Evolutionary conservation across 108 stramenopile genomes (phyloP).

Genomic region (Chaetoceros muelleri): DNA sequence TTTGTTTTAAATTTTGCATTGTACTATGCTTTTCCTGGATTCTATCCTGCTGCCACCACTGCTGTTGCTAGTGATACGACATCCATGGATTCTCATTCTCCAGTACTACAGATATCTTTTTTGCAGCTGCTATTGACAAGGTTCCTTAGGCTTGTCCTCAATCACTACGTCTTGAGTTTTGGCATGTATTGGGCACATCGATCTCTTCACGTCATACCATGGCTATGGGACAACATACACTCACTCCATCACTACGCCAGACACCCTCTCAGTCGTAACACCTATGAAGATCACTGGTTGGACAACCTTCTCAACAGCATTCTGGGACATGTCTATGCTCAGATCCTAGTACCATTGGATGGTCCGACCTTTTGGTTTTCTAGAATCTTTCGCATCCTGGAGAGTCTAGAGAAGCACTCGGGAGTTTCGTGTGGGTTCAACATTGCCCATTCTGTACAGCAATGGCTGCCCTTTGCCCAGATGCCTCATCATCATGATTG

Average conservation of each 20-base stretch:
- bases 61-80: not conserved
- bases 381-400: slow-evolving; percentile 11
- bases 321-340: slow-evolving; percentile 6
- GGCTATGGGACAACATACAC: slow-evolving; percentile 15
- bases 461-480: too few relatives aligned
- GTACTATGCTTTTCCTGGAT: slow-evolving; percentile 6
- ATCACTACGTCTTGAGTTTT: slow-evolving; percentile 12
- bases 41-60: slow-evolving; percentile 1
- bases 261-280: slow-evolving; percentile 11
- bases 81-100: not conserved
- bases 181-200: slow-evolving; percentile 22
- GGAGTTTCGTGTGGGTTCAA: slow-evolving; percentile 7
- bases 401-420: slow-evolving; percentile 15
- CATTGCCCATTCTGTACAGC: slow-evolving; percentile 2
- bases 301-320: slow-evolving; percentile 14
- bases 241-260: slow-evolving; percentile 11
- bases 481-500: too few relatives aligned
- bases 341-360: slow-evolving; percentile 11
- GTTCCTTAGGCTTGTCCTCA: not conserved
- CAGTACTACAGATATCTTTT: too few relatives aligned
- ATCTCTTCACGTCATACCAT: slow-evolving; percentile 8
- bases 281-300: slow-evolving; percentile 21
- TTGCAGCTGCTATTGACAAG: too few relatives aligned
- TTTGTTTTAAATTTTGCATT: slow-evolving; percentile 2
- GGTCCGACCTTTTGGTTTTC: slow-evolving; percentile 4